Base-by-base conservation (phyloP, 2,329 filamentous ascomycete species). In the Aureobasidium sp. region DNA sequence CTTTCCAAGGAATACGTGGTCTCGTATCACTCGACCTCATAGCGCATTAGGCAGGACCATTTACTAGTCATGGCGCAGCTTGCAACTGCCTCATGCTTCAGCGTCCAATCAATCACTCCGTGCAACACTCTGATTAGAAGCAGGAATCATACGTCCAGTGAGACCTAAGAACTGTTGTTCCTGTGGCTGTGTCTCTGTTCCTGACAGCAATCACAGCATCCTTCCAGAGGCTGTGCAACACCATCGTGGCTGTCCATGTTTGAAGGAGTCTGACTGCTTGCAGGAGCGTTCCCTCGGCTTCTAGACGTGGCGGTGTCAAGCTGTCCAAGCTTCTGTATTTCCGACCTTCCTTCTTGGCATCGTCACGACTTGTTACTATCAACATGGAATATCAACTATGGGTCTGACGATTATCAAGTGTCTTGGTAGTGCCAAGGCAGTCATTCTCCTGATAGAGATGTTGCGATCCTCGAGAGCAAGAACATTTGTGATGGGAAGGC, bases 21-120 rank as follows among this genome's bases (percentile, higher is more conserved):
- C 22, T 29, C 44, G 44, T 48, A 38, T 48, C 32, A 48, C 44
- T 34, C 17, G 41, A 47, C 27, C 41, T 34, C 44, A 48, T 48
- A 48, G 44, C 34, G 44, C 44, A 29, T 48, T 27, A 21, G 44
- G 44, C 19, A 38, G 44, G 44, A 29, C 24, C 44, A 38, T 29
- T 38, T 48, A 19, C 44, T 48, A 48, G 44, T 48, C 44, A 48
- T 48, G 44, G 44, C 44, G 44, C 34, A 37, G 24, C 44, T 38
- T 19, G 14, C 21, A 11, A 37, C 29, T 22, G 2, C 10, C 19
- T 29, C 27, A 24, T 14, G 24, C 14, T 25, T 7, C 19, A 12
- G 30, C 19, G 4, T 25, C 6, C 17, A 34, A 47, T 37, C 12
- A 6, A 12, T 29, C 27, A 7, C 27, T 29, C 27, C 6, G 2